Base-by-base conservation (phyloP, 1,284 basidiomycete species). In the Boletellus deceptivus region DNA sequence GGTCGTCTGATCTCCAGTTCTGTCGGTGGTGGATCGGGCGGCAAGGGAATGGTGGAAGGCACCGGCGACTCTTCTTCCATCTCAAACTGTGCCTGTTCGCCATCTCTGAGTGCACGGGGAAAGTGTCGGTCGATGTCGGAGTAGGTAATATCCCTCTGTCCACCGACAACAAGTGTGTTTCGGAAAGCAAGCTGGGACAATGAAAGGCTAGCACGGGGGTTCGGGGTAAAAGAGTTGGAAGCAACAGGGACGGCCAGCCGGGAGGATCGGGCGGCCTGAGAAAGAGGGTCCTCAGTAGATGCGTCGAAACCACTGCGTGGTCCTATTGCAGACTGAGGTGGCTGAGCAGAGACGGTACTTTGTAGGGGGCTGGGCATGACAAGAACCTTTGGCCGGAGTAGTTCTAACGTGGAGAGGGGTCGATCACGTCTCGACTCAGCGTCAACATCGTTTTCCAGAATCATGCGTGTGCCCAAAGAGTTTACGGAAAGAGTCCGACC, bases 341-440 rank as follows among this genome's bases (percentile, higher is more conserved):
- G 56, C 33, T 65, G 56, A 42, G 69, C 42, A n/a, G 70, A 56
- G n/a, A 64, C 60, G 11, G 71, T 63, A 39, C 73, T 70, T 63
- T 91, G 89, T 46, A 91, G 70, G 4, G 89, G 89, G 59, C 87
- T 90, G 13, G 89, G 89, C 89, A 91, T 91, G 51, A 91, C 83
- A 42, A 91, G 81, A 24, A 92, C 76, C 65, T 91, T 92, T 1
- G 89, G 89, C 27, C 89, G 77, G 65, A 91, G 75, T 45, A 91
- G 71, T 22, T 91, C 89, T 51, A 86, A 59, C 14, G 84, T 85
- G 7, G 88, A 88, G 60, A 83, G 83, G 24, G 75, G 80, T 37
- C 79, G 77, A 37, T 83, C 78, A 47, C 74, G 74, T 37, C 65
- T 61, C 22, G 72, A 71, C 16, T 75, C 64, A 47, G 75, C 74